These are phyloP conservation scores for Trametes cubensis DNA, from an alignment of 768 basidiomycete genomes.

Conservation along the genomic window DNA sequence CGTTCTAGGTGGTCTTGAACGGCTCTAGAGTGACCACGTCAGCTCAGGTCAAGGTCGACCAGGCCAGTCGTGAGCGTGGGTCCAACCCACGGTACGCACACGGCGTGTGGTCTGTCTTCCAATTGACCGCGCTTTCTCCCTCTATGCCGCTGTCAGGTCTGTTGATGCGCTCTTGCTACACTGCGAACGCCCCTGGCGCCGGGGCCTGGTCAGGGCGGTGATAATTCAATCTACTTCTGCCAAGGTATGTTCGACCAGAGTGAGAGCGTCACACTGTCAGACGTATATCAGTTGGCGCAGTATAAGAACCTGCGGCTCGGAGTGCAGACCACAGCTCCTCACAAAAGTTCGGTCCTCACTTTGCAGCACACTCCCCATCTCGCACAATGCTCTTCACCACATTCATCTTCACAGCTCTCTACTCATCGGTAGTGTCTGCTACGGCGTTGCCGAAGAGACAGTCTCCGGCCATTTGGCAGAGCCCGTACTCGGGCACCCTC, in stretches of 20 bases:
- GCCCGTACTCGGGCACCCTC: conserved; percentile 25
- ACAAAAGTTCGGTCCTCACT: background rate
- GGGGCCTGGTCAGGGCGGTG: conserved; percentile 7
- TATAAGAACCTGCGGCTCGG: conserved; percentile 4
- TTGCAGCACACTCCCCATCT: background rate
- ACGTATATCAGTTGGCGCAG: background rate
- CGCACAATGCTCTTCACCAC: conserved; percentile 19
- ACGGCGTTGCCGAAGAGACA: conserved; percentile 17
- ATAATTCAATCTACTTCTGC: background rate
- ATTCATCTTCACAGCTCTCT: conserved; percentile 6
- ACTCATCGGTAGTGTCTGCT: conserved; percentile 13
- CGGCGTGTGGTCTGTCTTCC: conserved; percentile 2
- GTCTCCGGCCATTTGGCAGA: conserved; percentile 17
- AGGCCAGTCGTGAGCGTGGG: too few relatives aligned
- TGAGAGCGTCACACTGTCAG: background rate
- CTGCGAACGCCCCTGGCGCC: background rate
- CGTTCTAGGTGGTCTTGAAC: conserved; percentile 5
- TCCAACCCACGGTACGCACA: background rate
- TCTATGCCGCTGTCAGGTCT: conserved; percentile 3
- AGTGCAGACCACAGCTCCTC: background rate
- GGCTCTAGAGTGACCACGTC: background rate
- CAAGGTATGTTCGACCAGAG: background rate
- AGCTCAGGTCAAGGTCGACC: too few relatives aligned
- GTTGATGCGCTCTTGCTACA: conserved; percentile 10
- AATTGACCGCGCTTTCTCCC: conserved; percentile 17